Base-by-base conservation (phyloP, 2,329 filamentous ascomycete species). In the Epichloe sibirici region DNA sequence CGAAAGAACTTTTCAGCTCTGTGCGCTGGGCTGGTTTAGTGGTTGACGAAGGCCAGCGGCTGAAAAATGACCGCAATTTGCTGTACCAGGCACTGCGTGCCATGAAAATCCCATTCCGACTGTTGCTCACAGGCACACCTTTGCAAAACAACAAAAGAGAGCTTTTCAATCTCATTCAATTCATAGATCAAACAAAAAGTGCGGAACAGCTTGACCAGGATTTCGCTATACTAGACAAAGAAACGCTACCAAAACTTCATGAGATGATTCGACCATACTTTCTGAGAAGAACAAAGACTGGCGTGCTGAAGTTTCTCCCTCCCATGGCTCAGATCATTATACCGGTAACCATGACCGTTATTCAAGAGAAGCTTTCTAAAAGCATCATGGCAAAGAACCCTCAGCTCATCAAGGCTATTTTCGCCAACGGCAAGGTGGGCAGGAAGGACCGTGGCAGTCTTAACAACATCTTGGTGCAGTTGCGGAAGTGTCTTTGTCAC, bases 121-220 rank as follows among this genome's bases (percentile, higher is more conserved):
- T 95, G 40, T 77, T 98, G 2, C 75, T 98, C 37, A 97, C 91
- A 68, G 90, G 83, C 2, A 98, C 93, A 0, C 93, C 93, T 0
- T 71, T 98, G 12, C 93, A 98, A 62, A 98, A 98, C 69, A 97
- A 96, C 65, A 88, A 89, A 59, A 79, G 90, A 46, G 93, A 98
- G 66, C 74, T 98, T 0, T 97, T 97, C 73, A 98, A 96, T 63
- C 75, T 98, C n/a, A 71, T 98, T 4, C 91, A 97, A 58, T 98
- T 98, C 66, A 78, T 96, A 44, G 90, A 98, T 62, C 77, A 82
- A 6, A 74, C 71, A 1, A 71, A 75, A 46, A 78, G 90, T 59
- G 90, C 93, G 0, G 79, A 79, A 37, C 69, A 77, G 21, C 72
- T 97, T 2, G 91, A 97, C 60, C 73, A 79, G 52, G 73, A 88